A percentile compares a stretch with the other conserved stretches of the same genome.
phyloP scores from a whole-genome alignment of 192 early-diverging fungal genomes.

The Coemansia sp. region DNA sequence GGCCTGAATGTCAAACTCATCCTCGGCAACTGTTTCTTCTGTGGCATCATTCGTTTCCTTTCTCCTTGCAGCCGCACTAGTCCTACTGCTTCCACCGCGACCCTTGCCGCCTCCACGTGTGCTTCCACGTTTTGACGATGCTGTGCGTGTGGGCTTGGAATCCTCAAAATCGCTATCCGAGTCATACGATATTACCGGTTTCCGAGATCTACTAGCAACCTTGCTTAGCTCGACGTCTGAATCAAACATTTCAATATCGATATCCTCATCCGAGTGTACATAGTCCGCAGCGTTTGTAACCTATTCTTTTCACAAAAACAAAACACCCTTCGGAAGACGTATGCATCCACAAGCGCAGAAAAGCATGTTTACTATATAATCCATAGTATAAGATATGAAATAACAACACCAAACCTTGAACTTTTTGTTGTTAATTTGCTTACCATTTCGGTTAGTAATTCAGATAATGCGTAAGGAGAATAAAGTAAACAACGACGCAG shows the following conservation, averaged over 20 bases:
- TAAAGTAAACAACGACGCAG: background rate
- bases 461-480: background rate
- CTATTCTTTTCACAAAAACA: background rate
- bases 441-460: slow-evolving; percentile 5
- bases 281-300: slow-evolving; percentile 45
- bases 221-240: slow-evolving; percentile 53
- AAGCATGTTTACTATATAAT: background rate
- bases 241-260: slow-evolving; percentile 57
- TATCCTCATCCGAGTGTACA: slow-evolving; percentile 50
- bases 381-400: background rate
- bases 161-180: slow-evolving; percentile 52
- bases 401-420: background rate
- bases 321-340: background rate
- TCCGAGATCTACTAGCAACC: slow-evolving; percentile 6
- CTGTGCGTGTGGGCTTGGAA: slow-evolving; percentile 25
- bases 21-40: slow-evolving; percentile 17
- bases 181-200: slow-evolving; percentile 16
- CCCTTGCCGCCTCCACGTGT: slow-evolving; percentile 32
- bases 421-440: background rate
- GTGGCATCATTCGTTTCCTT: slow-evolving; percentile 5
- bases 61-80: slow-evolving; percentile 8
- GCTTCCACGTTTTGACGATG: slow-evolving; percentile 26
- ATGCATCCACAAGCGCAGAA: background rate
- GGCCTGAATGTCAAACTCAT: slow-evolving; percentile 21
- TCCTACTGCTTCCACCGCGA: slow-evolving; percentile 34